Conservation (phyloP, 2,329 filamentous ascomycete species). For the Ophiostoma sp. region DNA sequence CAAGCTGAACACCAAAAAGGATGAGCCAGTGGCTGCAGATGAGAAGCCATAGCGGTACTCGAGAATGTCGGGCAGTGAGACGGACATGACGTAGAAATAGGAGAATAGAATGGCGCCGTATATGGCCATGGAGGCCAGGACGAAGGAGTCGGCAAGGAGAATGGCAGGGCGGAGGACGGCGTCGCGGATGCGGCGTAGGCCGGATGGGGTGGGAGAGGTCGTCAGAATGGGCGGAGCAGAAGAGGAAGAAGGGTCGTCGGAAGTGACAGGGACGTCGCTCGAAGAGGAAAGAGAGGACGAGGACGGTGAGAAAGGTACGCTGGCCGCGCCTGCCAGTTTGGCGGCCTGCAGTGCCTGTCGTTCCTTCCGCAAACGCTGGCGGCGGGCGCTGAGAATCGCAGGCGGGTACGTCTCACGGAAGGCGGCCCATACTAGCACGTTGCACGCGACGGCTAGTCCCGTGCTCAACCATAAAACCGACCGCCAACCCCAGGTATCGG, state of each 20-base stretch:
- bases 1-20: constrained; percentile 57
- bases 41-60: constrained; percentile 50
- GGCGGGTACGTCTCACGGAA: constrained; percentile 44
- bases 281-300: background rate
- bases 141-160: constrained; percentile 48
- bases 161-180: constrained; percentile 51
- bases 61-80: constrained; percentile 54
- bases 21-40: constrained; percentile 52
- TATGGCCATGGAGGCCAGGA: constrained; percentile 46
- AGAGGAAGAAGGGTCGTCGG: background rate
- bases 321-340: constrained; percentile 6
- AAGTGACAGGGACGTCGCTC: background rate
- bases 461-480: constrained; percentile 38
- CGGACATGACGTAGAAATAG: constrained; percentile 55
- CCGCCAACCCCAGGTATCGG: constrained; percentile 39
- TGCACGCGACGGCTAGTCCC: constrained; percentile 31
- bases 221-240: background rate
- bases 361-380: constrained; percentile 36
- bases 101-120: constrained; percentile 52
- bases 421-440: constrained; percentile 33
- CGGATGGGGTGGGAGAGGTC: constrained; percentile 38
- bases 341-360: constrained; percentile 19
- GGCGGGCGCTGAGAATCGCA: constrained; percentile 49
- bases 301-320: constrained; percentile 28
- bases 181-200: constrained; percentile 52